Evolutionary conservation across 1,284 basidiomycete genomes (phyloP), one percentile per base, ranked within the genome.

Genomic region (Trichosporon sp.): DNA sequence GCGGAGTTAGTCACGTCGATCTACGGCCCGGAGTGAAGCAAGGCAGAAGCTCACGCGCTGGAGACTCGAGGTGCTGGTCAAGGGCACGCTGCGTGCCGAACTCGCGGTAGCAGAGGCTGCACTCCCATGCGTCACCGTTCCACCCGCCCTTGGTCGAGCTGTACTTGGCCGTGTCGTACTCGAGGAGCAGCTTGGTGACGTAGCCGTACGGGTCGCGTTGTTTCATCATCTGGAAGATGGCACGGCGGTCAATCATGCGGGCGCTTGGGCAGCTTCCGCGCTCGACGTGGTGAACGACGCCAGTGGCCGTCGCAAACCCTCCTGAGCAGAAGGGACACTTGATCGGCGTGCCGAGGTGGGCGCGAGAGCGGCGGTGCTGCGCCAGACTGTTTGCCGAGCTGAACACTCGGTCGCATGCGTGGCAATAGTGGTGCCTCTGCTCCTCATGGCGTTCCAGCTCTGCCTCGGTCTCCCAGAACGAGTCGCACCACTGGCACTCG

Each of bases 51-150:
- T 42, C 12, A 42, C 38, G 38, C 18, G 38, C 38, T 18, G 18
- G 38, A 12, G 38, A 42, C 18, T 15, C 15, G 18, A 70, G 63
- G 25, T 70, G 68, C 62, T 32, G 25, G 25, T 58, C 29, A 23
- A 70, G 42, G 7, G 18, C 23, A 0, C 21, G 15, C 6, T 21
- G 23, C 35, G 11, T 21, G 18, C 29, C 13, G 13, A 60, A 67
- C 38, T 35, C 25, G 21, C 53, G 29, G 32, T 31, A 11, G 25
- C 68, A 70, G 25, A 65, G 11, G 53, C 29, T 23, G 62, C 68
- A 70, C 42, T 65, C 51, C 6, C 21, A 70, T 29, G n/a, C 51
- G 21, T n/a, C 6, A 0, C 66, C 69, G 56, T 67, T 67, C 63
- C 63, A 70, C 11, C 27, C 12, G 9, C 11, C 9, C 34, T 67